Evolutionary conservation across 202 grass and related monocot genomes (phyloP).

Genomic region (Tripidium arundinaceum): DNA sequence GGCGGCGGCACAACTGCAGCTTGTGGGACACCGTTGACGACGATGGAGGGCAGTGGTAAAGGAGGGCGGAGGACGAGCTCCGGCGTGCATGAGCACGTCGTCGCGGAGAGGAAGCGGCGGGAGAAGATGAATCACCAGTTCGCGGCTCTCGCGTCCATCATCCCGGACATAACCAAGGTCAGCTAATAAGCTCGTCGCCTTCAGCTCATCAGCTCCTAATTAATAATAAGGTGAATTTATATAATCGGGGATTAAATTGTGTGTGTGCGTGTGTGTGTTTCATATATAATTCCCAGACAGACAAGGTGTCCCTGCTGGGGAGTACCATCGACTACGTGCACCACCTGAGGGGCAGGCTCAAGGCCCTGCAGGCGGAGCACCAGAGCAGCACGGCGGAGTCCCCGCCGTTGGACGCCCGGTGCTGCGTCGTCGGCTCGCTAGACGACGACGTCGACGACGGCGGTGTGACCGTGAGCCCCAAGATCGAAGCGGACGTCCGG

Average conservation of each 20-base stretch:
- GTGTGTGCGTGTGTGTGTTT: neutral
- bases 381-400: neutral
- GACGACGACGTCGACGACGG: neutral
- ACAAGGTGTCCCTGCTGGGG: conserved; percentile 33
- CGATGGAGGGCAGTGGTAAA: neutral
- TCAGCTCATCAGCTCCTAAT: neutral
- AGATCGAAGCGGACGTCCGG: neutral
- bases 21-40: neutral
- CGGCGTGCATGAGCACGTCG: neutral
- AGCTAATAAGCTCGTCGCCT: neutral
- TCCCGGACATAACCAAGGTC: conserved; percentile 32
- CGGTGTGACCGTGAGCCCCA: neutral
- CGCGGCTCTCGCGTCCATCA: conserved; percentile 19
- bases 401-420: neutral
- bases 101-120: conserved; percentile 26
- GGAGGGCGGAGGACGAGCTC: neutral
- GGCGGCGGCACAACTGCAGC: neutral
- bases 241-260: neutral
- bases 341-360: neutral
- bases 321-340: conserved; percentile 34
- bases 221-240: neutral
- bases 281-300: neutral
- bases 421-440: neutral
- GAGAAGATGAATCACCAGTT: conserved; percentile 34
- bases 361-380: neutral